Evolutionary conservation across 2,329 filamentous ascomycete genomes (phyloP).

Genomic region (Cladosporium sp.): DNA sequence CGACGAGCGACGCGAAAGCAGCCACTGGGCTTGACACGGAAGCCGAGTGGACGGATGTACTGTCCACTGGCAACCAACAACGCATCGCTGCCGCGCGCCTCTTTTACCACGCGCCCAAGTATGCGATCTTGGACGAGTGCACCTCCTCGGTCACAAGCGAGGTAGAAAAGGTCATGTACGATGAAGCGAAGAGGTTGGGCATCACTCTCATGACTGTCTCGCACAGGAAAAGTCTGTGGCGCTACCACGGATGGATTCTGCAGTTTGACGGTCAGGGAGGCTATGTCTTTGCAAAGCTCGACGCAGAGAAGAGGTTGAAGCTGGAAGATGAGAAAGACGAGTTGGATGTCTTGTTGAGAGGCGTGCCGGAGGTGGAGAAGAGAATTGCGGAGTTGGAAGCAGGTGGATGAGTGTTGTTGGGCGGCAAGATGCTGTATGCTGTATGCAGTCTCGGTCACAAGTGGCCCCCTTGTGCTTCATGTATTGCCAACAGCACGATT

Average conservation of each 20-base stretch:
- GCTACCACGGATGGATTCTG: constrained; percentile 90
- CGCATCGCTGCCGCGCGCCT: constrained; percentile 93
- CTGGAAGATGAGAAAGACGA: constrained; percentile 98
- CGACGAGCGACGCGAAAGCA: constrained; percentile 20
- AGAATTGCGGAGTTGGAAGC: constrained; percentile 71
- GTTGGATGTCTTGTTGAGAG: constrained; percentile 77
- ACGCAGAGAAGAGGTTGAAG: constrained; percentile 79
- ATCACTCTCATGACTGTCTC: constrained; percentile 97
- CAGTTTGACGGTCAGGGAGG: constrained; percentile 96
- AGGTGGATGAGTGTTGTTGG: constrained; percentile 25
- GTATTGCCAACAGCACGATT: background rate
- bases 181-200: constrained; percentile 84
- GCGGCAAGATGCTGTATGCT: background rate
- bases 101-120: constrained; percentile 90
- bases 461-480: background rate
- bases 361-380: constrained; percentile 84
- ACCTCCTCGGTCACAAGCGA: constrained; percentile 94
- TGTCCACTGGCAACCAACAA: constrained; percentile 91
- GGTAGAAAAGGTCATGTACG: constrained; percentile 94
- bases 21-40: constrained; percentile 78
- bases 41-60: constrained; percentile 93
- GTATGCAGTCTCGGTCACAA: background rate
- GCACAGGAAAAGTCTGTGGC: constrained; percentile 89
- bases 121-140: constrained; percentile 96
- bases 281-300: constrained; percentile 84